Conservation (phyloP, 176 grass and related monocot genomes). For the Aegilops longissima region DNA sequence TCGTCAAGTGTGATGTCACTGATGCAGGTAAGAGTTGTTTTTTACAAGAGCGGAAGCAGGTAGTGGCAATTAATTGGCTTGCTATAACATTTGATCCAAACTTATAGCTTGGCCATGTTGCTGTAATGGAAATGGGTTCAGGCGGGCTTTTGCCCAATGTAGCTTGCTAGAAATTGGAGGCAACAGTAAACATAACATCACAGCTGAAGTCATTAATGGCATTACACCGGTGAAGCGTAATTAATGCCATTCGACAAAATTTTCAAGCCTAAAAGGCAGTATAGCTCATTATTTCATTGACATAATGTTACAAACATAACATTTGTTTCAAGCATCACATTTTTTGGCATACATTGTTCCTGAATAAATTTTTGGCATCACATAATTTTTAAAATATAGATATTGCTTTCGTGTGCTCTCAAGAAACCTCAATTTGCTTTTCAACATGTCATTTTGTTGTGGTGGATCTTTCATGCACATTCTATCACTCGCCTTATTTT, state of each 20-base stretch:
- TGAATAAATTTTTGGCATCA: not conserved
- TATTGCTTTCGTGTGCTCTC: not conserved
- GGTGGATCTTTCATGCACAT: too few relatives aligned
- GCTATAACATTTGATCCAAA: not conserved
- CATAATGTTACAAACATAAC: not conserved
- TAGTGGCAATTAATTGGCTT: not conserved
- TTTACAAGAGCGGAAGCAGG: not conserved
- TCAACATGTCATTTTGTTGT: not conserved
- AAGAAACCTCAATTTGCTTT: not conserved
- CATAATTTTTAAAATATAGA: too few relatives aligned
- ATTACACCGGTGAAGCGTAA: not conserved
- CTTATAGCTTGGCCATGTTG: not conserved
- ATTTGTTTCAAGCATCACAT: not conserved
- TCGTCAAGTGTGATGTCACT: slow-evolving; percentile 82
- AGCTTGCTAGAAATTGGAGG: not conserved
- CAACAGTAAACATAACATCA: not conserved
- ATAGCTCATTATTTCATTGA: too few relatives aligned
- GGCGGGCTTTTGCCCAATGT: not conserved
- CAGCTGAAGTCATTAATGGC: not conserved
- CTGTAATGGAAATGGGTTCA: not conserved
- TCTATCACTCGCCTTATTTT: too few relatives aligned
- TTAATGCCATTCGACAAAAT: not conserved
- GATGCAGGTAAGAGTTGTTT: slow-evolving; percentile 52
- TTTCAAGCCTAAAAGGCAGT: not conserved
- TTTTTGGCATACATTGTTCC: not conserved